Evolutionary conservation across 352 stramenopile genomes (phyloP), one percentile per base, ranked within the genome.

Genomic region (Phytophthora vignae): DNA sequence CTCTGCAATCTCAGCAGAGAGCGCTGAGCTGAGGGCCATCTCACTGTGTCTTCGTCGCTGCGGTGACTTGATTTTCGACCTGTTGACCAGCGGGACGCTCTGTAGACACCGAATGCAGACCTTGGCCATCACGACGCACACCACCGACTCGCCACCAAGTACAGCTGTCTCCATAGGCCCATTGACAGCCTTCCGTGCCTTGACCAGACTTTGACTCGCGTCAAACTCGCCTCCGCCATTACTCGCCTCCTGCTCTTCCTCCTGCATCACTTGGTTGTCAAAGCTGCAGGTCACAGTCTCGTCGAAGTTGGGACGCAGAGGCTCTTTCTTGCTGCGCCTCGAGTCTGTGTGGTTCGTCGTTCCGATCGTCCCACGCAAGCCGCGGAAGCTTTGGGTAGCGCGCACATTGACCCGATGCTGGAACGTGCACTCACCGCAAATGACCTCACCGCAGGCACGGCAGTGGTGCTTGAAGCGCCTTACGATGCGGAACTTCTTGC

Each of bases 391-490:
- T 53, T 72, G 65, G 53, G 66, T 71, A 48, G 72, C 75, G 17
- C 74, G 77, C 4, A 87, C 79, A 55, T 79, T 84, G 15, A 89
- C 69, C 56, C 61, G 69, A 33, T 79, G 71, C 19, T 86, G 77
- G 64, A 81, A 83, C 40, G 76, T 85, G 64, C 83, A 90, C 1
- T 79, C 70, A 38, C 71, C 71, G 55, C 83, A 90, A 44, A 90
- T 90, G 21, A 91, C 76, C 78, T 92, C 85, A 40, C 85, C 85
- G 21, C 85, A 95, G 1, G 86, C 83, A 29, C 86, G 85, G 49
- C 86, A 95, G 67, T 95, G 86, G 50, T 95, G 86, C 33, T 90
- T 87, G 31, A 83, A 84, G 31, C 85, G 79, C 9, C 73, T 60
- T 9, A 89, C 76, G 38, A 85, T 74, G 55, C 83, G 84, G 63